phyloP scores from a whole-genome alignment of 169 alveolate genomes.

The Cryptosporidium canis region DNA sequence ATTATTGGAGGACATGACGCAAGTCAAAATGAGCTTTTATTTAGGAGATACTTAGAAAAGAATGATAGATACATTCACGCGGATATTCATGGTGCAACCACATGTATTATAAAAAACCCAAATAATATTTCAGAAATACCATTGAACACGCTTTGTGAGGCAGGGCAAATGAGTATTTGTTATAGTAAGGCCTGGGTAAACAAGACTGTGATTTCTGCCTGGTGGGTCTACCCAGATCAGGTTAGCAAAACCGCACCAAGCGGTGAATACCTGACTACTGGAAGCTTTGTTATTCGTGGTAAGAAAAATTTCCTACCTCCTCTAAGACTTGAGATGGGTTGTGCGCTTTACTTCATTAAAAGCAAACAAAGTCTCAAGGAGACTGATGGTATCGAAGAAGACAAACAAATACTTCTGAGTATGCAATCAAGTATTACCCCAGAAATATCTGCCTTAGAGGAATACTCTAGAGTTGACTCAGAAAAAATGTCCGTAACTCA shows the following conservation, averaged over 20 bases:
- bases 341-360: slow-evolving; percentile 80
- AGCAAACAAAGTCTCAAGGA: slow-evolving; percentile 74
- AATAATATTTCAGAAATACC: slow-evolving; percentile 79
- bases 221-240: slow-evolving; percentile 96
- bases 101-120: slow-evolving; percentile 95
- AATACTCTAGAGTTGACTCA: slow-evolving; percentile 19
- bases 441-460: not conserved
- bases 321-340: slow-evolving; percentile 93
- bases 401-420: slow-evolving; percentile 64
- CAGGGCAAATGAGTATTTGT: slow-evolving; percentile 89
- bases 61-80: slow-evolving; percentile 95
- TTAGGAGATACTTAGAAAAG: slow-evolving; percentile 90
- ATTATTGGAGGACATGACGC: slow-evolving; percentile 93
- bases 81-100: slow-evolving; percentile 97
- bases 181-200: slow-evolving; percentile 94
- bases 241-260: slow-evolving; percentile 96
- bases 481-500: slow-evolving; percentile 1
- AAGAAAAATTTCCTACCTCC: slow-evolving; percentile 92
- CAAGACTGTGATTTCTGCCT: slow-evolving; percentile 90
- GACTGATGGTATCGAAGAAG: slow-evolving; percentile 72
- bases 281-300: slow-evolving; percentile 95
- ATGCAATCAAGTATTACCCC: slow-evolving; percentile 17
- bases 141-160: slow-evolving; percentile 83
- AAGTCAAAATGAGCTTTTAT: slow-evolving; percentile 93
- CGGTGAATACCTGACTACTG: slow-evolving; percentile 92